Conservation (phyloP, 306 rosid genomes). For the Gastrolobium villosum region DNA sequence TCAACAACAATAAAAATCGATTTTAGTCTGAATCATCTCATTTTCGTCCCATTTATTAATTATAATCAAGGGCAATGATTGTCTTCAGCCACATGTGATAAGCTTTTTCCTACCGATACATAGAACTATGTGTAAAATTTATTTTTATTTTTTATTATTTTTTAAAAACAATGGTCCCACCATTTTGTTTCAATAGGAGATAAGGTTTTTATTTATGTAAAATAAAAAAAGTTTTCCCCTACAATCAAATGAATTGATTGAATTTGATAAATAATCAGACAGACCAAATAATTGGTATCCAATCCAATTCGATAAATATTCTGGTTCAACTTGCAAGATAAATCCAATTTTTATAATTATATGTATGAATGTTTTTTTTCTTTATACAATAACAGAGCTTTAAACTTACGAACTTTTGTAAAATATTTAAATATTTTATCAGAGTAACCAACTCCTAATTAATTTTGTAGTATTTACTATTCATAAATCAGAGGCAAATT, state of each 20-base stretch:
- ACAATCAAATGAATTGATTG: background rate
- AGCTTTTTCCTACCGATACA: too few species aligned
- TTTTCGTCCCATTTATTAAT: background rate
- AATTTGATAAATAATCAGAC: background rate
- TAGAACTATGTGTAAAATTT: too few species aligned
- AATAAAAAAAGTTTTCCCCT: too few species aligned
- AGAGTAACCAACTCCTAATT: constrained; percentile 14
- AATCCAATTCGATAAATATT: background rate
- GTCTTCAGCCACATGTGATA: too few species aligned
- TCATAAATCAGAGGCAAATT: background rate
- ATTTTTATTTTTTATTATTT: too few species aligned
- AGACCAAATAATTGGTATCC: background rate
- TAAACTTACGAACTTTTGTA: background rate
- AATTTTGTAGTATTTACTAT: background rate
- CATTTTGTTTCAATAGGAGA: too few species aligned
- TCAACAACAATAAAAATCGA: background rate
- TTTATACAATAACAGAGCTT: background rate
- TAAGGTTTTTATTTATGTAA: too few species aligned
- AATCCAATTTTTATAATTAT: background rate
- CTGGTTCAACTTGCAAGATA: constrained; percentile 1
- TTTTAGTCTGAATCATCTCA: background rate
- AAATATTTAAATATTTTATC: background rate
- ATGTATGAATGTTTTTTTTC: too few species aligned
- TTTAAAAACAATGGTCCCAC: too few species aligned
- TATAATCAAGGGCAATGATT: too few species aligned